A percentile compares a stretch with the other conserved stretches of the same genome.
Evolutionary conservation across 75 land plant genomes (phyloP).

Genomic region (Sequoiadendron giganteum): DNA sequence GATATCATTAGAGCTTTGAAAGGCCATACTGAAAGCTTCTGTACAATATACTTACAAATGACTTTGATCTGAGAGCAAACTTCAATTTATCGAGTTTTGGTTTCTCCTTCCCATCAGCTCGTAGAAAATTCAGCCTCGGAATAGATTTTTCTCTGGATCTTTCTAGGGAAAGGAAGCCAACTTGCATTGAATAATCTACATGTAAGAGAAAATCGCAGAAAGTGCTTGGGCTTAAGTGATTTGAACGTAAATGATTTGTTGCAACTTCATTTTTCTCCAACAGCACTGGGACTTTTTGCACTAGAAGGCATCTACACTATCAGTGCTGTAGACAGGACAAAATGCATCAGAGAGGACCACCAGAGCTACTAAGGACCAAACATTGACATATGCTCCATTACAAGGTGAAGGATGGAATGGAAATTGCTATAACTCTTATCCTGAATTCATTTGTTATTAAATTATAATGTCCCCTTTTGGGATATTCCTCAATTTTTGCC

Average conservation of each 20-base stretch:
- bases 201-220: background rate
- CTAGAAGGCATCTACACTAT: background rate
- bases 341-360: no score
- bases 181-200: conserved; percentile 12
- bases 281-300: background rate
- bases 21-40: conserved; percentile 42
- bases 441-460: no score
- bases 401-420: no score
- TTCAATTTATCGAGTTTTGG: conserved; percentile 53
- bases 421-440: no score
- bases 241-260: background rate
- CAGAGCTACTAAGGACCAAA: no score
- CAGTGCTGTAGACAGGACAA: no score
- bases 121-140: conserved; percentile 55
- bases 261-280: background rate
- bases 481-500: no score
- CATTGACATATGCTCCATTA: no score
- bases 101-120: conserved; percentile 54
- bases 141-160: conserved; percentile 58
- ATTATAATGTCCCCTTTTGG: no score
- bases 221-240: background rate
- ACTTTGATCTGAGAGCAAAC: conserved; percentile 53
- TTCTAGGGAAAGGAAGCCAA: conserved; percentile 28
- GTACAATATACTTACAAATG: conserved; percentile 54
- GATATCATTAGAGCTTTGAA: conserved; percentile 59